Evolutionary conservation across 805 yeast genomes (phyloP), one percentile per base, ranked within the genome.

Genomic region (Lipomyces chichibuensis): DNA sequence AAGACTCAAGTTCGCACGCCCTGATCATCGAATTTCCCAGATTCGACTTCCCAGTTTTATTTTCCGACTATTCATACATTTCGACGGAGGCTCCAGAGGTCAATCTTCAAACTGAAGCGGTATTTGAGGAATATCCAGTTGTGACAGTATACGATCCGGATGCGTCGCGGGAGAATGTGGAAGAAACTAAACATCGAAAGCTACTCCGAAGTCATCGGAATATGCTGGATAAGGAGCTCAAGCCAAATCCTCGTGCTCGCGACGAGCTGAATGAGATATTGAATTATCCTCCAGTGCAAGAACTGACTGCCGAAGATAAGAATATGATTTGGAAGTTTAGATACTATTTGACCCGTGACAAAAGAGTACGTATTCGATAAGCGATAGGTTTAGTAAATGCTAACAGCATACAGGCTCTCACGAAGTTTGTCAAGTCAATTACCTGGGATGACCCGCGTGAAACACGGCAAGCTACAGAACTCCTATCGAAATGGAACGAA

Each of bases 251-350:
- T 2, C 89, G 87, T 73, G 82, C 88, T 46, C 82, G 97, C 72
- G 92, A 88, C 69, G 90, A 90, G 71, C 82, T 94, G 63, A 82
- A 85, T 65, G 82, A 52, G 27, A 91, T 93, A 4, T 80, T 94
- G 62, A 81, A 82, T 29, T 91, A 88, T 74, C 93, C 97, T 2
- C 92, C 97, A 3, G 94, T 91, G 56, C 90, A 90, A 62, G 90
- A 87, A 71, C 80, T 95, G 58, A 84, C 88, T 5, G 93, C 90
- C 61, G 87, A 88, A 74, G 97, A 94, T 72, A 91, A 90, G 79
- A 91, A 92, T 70, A 78, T 92, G 74, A 83, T 94, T 9, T 94
- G 98, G 98, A 91, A 90, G 77, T 94, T 89, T 77, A 80, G 98
- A 63, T 95, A 90, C 78, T 93, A 88, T 77, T 78, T 90, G 23